Base-by-base conservation (phyloP, 179 eudicot genomes). In the Silene noctiflora region DNA sequence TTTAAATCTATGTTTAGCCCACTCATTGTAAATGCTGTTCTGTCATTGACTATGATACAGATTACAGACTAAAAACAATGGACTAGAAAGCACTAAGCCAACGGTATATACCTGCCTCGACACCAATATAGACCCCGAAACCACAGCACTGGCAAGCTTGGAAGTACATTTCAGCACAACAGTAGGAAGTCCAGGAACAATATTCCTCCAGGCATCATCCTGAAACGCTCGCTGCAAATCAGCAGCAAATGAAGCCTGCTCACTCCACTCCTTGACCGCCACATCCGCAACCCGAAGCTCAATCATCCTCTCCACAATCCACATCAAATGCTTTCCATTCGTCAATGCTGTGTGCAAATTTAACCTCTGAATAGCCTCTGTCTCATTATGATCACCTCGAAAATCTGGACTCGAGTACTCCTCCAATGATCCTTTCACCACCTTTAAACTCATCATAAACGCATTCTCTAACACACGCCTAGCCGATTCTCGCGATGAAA, bases 231-330 rank as follows among this genome's bases (percentile, higher is more conserved):
- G 87, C 84, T 87, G 96, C 83, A 94, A 85, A 84, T 94, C 96
- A 3, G 87, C 85, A 1, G 95, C 85, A 67, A 94, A 85, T 0
- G 87, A 77, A 66, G 83, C 84, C 86, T 89, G 96, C 61, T 91
- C 89, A 59, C 94, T 94, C 96, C 97, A 94, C 81, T 85, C 88
- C 82, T 81, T 86, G 29, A 89, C 98, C 0, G 97, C 98, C 67
- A 67, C 70, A 48, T 92, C 97, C 0, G 97, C 96, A 12, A 93
- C 97, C 75, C 85, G 87, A 74, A 94, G 75, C 85, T 94, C 97
- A 73, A 92, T 86, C 98, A 94, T 94, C 93, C 96, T 89, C 84
- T 94, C 98, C 33, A 93, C 84, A 59, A 94, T 65, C 98, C 98
- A 93, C 84, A 91, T 14, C 91, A 94, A 67, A 80, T 94, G 94